Base-by-base conservation (phyloP, 805 yeast species). In the Blastobotrys muscicola region DNA sequence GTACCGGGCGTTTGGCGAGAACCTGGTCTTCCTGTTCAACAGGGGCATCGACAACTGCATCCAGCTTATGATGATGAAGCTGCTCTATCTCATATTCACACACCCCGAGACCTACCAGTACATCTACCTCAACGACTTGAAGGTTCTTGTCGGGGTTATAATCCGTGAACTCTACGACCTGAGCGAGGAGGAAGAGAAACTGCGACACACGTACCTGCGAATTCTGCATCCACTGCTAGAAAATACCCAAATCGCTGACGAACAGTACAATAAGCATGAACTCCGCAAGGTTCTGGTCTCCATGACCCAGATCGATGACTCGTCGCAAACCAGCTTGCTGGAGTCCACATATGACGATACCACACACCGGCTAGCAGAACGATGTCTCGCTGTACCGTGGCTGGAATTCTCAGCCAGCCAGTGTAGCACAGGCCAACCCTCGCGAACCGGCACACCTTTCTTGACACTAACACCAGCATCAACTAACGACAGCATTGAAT, bases 61-160 rank as follows among this genome's bases (percentile, higher is more conserved):
- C 43, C 86, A 82, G 53, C 80, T 86, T 2, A 72, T 89, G 66
- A 82, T 84, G 56, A 70, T 89, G 52, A 89, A 89, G 61, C 70
- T 85, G 45, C 65, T 89, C 7, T 85, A 85, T 58, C 61, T 83
- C 45, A 72, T 89, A 1, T 76, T 89, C 61, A 79, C 89, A 2
- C 75, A 79, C 3, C 69, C 79, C 4, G 64, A 65, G 32, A 80
- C 94, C 0, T 67, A 74, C 42, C 82, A 80, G 46, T 70, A 80
- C 53, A 75, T 86, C 39, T 89, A 89, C 57, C 68, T 85, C 48
- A 89, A 89, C 54, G 97, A 89, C 58, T 64, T 89, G 46, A 80
- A 82, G 53, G 94, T 89, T 5, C 71, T 89, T 45, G 78, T 83
- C 10, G 95, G 86, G 55, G 87, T 89, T 8, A 69, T 89, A 42